Conservation (phyloP, 495 filamentous ascomycete species). For the Penicillium canescens region DNA sequence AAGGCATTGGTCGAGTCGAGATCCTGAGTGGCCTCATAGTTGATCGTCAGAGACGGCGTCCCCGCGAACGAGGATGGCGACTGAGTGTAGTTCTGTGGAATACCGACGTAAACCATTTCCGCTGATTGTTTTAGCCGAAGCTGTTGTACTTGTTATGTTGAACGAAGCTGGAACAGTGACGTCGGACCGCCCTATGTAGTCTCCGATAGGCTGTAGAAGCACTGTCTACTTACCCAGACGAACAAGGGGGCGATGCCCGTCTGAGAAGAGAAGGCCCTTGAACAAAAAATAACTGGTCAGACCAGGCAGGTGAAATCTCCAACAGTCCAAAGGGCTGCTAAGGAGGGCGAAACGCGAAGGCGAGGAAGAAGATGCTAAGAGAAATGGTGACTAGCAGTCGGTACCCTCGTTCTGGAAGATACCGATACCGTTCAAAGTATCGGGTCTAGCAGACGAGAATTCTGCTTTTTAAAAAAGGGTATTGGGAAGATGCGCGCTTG, state of each 20-base stretch:
- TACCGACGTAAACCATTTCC: conserved; percentile 82
- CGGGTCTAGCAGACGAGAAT: conserved; percentile 88
- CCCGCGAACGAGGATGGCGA: conserved; percentile 75
- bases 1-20: conserved; percentile 96
- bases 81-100: conserved; percentile 75
- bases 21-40: conserved; percentile 91
- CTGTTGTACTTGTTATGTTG: conserved; percentile 14
- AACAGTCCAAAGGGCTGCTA: conserved; percentile 62
- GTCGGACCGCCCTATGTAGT: conserved; percentile 27
- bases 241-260: conserved; percentile 79
- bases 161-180: conserved; percentile 24
- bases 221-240: conserved; percentile 78
- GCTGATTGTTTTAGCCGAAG: conserved; percentile 30
- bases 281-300: conserved; percentile 57
- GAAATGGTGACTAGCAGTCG: conserved; percentile 78
- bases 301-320: conserved; percentile 55
- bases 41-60: conserved; percentile 90
- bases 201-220: conserved; percentile 51
- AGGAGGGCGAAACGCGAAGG: conserved; percentile 79
- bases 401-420: conserved; percentile 70
- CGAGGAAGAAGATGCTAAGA: conserved; percentile 74
- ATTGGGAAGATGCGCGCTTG: conserved; percentile 11
- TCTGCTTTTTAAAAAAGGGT: conserved; percentile 52
- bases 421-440: conserved; percentile 89
- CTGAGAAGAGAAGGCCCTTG: conserved; percentile 95